phyloP scores from a whole-genome alignment of 257 asterid species.

The Leonotis leonurus region DNA sequence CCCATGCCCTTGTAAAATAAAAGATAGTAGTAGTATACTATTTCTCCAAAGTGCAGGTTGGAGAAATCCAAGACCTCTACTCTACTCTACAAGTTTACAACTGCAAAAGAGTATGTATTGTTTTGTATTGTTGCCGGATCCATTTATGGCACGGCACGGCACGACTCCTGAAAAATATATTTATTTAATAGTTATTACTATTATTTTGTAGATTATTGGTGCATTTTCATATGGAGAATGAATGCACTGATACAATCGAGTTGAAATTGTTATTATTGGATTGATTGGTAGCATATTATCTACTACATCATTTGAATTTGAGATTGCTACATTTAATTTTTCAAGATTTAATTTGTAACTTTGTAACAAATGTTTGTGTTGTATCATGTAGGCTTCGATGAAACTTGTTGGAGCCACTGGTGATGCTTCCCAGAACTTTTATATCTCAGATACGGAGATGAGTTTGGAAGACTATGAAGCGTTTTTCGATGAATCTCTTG shows the following conservation, averaged over 20 bases:
- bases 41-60: not conserved
- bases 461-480: constrained; percentile 34
- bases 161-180: no score
- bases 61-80: constrained; percentile 2
- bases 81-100: no score
- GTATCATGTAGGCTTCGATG: constrained; percentile 27
- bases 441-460: constrained; percentile 36
- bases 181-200: no score
- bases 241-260: not conserved
- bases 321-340: not conserved
- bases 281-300: not conserved
- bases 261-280: not conserved
- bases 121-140: not conserved
- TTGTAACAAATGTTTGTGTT: not conserved
- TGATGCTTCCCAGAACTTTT: constrained; percentile 25
- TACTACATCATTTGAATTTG: constrained; percentile 2
- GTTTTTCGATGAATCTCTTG: constrained; percentile 30
- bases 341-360: not conserved
- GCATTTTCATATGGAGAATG: not conserved
- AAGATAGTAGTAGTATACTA: not conserved
- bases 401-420: constrained; percentile 20
- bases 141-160: not conserved
- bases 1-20: no score
- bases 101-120: not conserved
- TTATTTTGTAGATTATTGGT: not conserved